A percentile compares a stretch with the other conserved stretches of the same genome.
Conservation (phyloP, 805 yeast species). For the Pichia membranifaciens region DNA sequence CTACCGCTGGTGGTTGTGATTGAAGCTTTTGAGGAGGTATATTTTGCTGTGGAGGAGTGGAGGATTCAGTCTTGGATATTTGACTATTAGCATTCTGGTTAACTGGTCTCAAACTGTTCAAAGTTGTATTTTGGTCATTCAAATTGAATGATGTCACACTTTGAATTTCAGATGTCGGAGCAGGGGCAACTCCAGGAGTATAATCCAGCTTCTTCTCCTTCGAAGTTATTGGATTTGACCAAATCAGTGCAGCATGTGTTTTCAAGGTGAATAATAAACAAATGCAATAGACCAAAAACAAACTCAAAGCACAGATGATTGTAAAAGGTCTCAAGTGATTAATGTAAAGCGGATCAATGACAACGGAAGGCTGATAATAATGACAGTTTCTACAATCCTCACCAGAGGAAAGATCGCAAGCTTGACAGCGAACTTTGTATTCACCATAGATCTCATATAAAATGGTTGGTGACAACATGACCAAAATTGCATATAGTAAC, state of each 20-base stretch:
- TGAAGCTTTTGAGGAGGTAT: constrained; percentile 4
- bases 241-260: constrained; percentile 93
- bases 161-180: constrained; percentile 15
- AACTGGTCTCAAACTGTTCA: constrained; percentile 8
- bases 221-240: constrained; percentile 63
- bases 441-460: constrained; percentile 87
- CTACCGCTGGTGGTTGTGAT: constrained; percentile 13
- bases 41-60: neutral
- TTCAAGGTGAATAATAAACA: constrained; percentile 90
- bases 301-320: constrained; percentile 67
- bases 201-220: constrained; percentile 28
- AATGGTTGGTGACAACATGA: constrained; percentile 88
- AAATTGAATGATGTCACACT: constrained; percentile 25
- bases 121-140: constrained; percentile 11
- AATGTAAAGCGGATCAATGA: constrained; percentile 60
- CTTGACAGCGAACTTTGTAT: constrained; percentile 67
- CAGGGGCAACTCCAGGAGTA: neutral
- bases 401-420: constrained; percentile 34
- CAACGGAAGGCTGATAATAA: constrained; percentile 70
- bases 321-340: constrained; percentile 78
- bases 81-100: constrained; percentile 5
- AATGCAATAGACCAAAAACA: constrained; percentile 78
- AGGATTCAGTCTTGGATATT: constrained; percentile 10
- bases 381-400: constrained; percentile 63
- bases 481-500: constrained; percentile 84